Conservation (phyloP, 257 asterid species). For the Nicotiana undulata region DNA sequence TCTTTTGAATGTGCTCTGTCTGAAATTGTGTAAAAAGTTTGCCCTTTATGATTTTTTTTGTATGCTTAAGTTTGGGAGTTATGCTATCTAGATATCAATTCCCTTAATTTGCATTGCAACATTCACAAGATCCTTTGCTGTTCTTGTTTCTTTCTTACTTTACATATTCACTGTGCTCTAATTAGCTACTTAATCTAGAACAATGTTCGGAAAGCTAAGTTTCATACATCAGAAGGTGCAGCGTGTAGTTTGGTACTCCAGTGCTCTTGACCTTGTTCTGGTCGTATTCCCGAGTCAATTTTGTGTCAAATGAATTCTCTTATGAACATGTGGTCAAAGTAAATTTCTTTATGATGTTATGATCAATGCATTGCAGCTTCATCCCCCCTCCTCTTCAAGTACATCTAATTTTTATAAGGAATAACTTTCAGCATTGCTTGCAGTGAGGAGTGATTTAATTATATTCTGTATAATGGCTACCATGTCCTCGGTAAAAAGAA, state of each 20-base stretch:
- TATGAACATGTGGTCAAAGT: background rate
- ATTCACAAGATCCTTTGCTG: background rate
- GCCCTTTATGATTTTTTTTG: background rate
- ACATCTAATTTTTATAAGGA: background rate
- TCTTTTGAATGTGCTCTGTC: background rate
- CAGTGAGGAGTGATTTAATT: background rate
- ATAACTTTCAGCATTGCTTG: background rate
- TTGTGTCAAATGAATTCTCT: background rate
- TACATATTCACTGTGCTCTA: background rate
- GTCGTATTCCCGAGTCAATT: background rate
- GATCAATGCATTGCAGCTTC: constrained; percentile 5
- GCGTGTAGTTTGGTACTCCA: background rate
- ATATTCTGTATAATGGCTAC: background rate
- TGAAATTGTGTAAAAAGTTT: background rate
- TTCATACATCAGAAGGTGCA: background rate
- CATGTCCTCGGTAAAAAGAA: background rate
- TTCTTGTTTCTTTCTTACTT: background rate
- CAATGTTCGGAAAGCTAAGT: background rate
- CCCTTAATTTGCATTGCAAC: background rate
- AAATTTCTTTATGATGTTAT: background rate
- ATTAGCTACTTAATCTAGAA: background rate
- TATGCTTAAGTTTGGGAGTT: background rate
- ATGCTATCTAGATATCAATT: background rate
- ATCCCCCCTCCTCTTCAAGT: background rate
- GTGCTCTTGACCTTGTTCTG: background rate